Conservation (phyloP, 768 basidiomycete species). For the Boletus rubroflammeus region DNA sequence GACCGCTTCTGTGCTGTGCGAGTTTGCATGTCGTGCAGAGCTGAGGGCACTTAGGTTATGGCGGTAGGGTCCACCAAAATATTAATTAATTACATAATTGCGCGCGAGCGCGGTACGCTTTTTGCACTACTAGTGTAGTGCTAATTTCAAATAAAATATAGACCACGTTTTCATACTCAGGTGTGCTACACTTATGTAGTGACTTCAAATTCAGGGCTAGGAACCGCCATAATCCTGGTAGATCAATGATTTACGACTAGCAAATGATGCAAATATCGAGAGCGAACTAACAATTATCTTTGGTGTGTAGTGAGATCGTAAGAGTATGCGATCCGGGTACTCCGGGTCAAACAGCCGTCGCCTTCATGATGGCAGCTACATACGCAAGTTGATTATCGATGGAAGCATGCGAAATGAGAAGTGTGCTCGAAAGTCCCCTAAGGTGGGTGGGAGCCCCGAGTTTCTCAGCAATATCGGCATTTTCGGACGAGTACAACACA, state of each 20-base stretch:
- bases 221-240: no score
- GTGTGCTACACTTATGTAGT: no score
- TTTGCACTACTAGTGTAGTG: no score
- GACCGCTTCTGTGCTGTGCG: conserved; percentile 43
- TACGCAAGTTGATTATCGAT: conserved; percentile 61
- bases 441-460: conserved; percentile 48
- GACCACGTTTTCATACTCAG: no score
- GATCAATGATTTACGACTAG: conserved; percentile 13
- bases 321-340: neutral
- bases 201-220: no score
- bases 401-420: conserved; percentile 54
- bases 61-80: no score
- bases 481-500: conserved; percentile 57
- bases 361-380: conserved; percentile 45
- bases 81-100: no score
- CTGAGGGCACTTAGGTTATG: no score
- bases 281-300: neutral
- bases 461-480: conserved; percentile 41
- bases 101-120: no score
- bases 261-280: neutral
- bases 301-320: neutral
- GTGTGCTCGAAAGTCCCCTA: conserved; percentile 39
- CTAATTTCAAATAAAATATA: no score
- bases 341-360: conserved; percentile 14
- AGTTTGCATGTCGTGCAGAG: conserved; percentile 30